Conservation (phyloP, 805 yeast species). For the Dipodascus geniculatus region DNA sequence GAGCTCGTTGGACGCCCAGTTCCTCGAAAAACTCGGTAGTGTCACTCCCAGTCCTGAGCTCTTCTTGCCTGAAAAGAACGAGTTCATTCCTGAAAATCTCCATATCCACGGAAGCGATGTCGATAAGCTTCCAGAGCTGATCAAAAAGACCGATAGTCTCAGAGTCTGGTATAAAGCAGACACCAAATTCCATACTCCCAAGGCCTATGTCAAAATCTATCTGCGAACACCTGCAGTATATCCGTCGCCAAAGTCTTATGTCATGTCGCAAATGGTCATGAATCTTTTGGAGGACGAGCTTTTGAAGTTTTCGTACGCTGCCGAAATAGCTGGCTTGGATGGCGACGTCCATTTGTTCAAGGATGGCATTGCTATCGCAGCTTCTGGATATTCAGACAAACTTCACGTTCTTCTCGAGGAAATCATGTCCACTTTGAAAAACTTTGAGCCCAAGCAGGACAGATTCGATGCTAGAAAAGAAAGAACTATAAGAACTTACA, state of each 20-base stretch:
- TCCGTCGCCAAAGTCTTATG: constrained; percentile 44
- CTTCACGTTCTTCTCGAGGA: constrained; percentile 48
- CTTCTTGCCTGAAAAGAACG: constrained; percentile 61
- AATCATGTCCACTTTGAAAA: constrained; percentile 42
- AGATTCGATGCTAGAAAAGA: constrained; percentile 61
- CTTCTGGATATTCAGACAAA: constrained; percentile 80
- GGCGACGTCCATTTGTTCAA: constrained; percentile 46
- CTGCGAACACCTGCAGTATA: constrained; percentile 53
- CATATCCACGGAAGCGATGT: constrained; percentile 36
- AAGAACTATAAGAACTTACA: constrained; percentile 46
- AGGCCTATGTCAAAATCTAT: constrained; percentile 56
- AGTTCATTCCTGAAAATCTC: constrained; percentile 73
- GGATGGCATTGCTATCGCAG: constrained; percentile 57
- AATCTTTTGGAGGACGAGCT: constrained; percentile 68
- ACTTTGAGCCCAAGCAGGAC: constrained; percentile 38
- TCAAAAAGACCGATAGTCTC: constrained; percentile 38
- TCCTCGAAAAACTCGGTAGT: constrained; percentile 23
- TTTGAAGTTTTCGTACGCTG: constrained; percentile 69
- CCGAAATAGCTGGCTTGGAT: constrained; percentile 66
- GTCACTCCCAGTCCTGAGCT: constrained; percentile 25
- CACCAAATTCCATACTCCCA: constrained; percentile 81
- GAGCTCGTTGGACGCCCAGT: constrained; percentile 30
- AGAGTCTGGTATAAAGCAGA: constrained; percentile 85
- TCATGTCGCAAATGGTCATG: constrained; percentile 48
- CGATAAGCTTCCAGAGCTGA: constrained; percentile 46